Evolutionary conservation across 2,329 filamentous ascomycete genomes (phyloP).

Genomic region (Penicillium psychrosexuale): DNA sequence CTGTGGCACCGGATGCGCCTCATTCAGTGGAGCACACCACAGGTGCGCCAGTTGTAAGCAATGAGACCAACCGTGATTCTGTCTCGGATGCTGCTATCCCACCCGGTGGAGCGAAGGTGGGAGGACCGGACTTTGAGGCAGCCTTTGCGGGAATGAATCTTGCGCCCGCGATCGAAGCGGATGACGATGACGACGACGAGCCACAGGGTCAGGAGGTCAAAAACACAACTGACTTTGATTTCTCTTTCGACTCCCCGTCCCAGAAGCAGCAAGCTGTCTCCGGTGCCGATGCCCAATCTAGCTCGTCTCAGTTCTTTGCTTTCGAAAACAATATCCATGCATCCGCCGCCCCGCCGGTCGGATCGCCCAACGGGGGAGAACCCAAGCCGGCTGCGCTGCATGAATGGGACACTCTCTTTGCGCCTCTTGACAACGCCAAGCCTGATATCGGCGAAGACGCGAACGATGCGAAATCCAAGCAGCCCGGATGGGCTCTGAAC

Average conservation of each 20-base stretch:
- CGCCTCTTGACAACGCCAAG: conserved; percentile 61
- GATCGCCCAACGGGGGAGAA: conserved; percentile 40
- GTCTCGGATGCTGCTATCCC: conserved; percentile 15
- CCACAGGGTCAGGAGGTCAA: conserved; percentile 33
- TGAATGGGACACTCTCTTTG: conserved; percentile 96
- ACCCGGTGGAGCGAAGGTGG: conserved; percentile 29
- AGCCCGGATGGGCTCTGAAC: conserved; percentile 65
- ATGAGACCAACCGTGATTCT: conserved; percentile 30
- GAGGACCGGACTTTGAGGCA: conserved; percentile 46
- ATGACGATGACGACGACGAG: conserved; percentile 60
- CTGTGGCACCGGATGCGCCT: conserved; percentile 37
- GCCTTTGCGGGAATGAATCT: conserved; percentile 46
- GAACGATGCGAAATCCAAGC: conserved; percentile 25
- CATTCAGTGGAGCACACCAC: conserved; percentile 39
- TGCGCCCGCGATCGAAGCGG: conserved; percentile 45
- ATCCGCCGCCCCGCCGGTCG: conserved; percentile 40
- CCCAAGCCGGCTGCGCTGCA: conserved; percentile 50
- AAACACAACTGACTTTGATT: conserved; percentile 43
- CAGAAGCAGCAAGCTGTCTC: conserved; percentile 27
- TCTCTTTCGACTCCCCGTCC: conserved; percentile 45
- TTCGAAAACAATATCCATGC: conserved; percentile 34
- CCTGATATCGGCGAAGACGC: conserved; percentile 19
- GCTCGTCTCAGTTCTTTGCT: conserved; percentile 39
- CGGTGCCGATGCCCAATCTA: conserved; percentile 19
- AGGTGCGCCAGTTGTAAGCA: conserved; percentile 37